Evolutionary conservation across 176 grass and related monocot species (phyloP).

Genomic region (Aegilops sharonensis): DNA sequence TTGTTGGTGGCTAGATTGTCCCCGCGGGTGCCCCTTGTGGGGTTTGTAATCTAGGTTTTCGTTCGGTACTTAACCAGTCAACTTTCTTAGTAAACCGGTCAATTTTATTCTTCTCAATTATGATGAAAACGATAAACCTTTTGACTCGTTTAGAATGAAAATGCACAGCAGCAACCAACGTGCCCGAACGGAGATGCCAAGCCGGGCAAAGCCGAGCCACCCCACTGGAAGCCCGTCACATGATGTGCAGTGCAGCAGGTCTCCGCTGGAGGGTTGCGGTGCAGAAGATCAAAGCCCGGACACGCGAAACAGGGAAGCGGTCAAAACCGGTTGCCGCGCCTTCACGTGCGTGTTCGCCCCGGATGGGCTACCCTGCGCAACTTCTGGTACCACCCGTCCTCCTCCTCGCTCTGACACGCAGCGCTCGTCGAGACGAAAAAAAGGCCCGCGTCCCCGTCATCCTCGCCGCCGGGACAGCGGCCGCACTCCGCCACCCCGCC

Average conservation of each 20-base stretch:
- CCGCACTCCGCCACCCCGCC: not conserved
- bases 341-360: not conserved
- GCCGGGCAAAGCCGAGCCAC: too few species aligned
- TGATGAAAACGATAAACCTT: too few species aligned
- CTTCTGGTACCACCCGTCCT: not conserved
- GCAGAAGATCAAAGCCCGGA: not conserved
- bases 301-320: not conserved
- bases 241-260: not conserved
- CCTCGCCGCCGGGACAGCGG: slow-evolving; percentile 8
- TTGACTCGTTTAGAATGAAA: too few species aligned
- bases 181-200: too few species aligned
- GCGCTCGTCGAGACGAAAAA: not conserved
- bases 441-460: not conserved
- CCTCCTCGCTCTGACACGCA: not conserved
- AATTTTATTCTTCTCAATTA: too few species aligned
- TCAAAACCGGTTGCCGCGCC: not conserved
- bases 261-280: not conserved
- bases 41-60: too few species aligned
- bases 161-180: too few species aligned
- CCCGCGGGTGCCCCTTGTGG: too few species aligned
- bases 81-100: too few species aligned
- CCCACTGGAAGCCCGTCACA: not conserved
- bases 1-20: too few species aligned
- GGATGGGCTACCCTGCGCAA: not conserved
- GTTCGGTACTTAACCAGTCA: too few species aligned